phyloP scores from a whole-genome alignment of 306 rosid species.

The Citrullus amarus region DNA sequence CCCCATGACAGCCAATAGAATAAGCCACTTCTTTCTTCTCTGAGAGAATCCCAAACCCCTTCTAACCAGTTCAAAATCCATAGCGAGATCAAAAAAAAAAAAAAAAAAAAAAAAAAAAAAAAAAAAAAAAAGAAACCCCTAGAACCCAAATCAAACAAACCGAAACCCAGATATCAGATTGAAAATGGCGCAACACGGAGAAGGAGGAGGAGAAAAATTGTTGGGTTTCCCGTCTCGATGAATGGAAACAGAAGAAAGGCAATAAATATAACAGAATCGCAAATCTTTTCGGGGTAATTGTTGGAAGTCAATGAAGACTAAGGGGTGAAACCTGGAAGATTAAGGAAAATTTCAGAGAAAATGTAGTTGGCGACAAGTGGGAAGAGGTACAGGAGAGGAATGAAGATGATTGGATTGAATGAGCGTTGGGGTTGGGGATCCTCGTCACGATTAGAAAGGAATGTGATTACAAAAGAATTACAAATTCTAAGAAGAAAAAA shows the following conservation, averaged over 20 bases:
- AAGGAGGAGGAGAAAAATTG: neutral
- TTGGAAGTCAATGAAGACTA: neutral
- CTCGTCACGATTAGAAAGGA: neutral
- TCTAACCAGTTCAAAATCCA: slow-evolving; percentile 48
- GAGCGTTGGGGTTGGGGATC: neutral
- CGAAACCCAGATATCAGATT: slow-evolving; percentile 7
- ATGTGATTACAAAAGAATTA: too few species aligned
- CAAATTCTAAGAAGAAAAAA: neutral
- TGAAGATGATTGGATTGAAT: neutral
- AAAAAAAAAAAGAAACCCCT: neutral
- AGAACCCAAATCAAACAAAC: neutral
- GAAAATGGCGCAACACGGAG: neutral
- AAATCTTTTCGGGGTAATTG: neutral
- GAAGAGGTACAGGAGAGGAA: neutral
- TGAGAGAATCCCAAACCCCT: slow-evolving; percentile 32
- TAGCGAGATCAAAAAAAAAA: neutral
- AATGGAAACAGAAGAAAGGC: neutral
- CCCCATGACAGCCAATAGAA: slow-evolving; percentile 43
- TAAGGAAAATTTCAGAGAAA: neutral
- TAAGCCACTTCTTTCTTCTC: slow-evolving; percentile 37
- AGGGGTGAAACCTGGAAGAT: neutral
- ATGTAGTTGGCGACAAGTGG: neutral
- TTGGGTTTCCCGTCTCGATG: neutral
- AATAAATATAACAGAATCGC: neutral
- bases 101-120: too few species aligned